Base-by-base conservation (phyloP, 2,329 filamentous ascomycete species). In the Fusarium sublunatum region DNA sequence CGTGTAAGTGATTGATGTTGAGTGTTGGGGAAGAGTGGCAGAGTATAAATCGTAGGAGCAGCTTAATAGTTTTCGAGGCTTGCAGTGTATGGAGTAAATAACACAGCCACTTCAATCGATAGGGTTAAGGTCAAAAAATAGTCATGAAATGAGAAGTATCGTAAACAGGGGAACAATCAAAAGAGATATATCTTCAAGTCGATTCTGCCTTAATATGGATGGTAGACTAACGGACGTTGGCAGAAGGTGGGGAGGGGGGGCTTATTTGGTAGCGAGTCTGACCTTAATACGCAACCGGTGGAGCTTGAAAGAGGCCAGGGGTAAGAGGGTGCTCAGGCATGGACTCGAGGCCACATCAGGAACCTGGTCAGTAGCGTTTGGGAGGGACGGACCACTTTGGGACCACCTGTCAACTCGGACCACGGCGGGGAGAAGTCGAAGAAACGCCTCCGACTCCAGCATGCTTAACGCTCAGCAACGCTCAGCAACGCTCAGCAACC, bases 361-460 rank as follows among this genome's bases (percentile, higher is more conserved):
- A 19, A 19, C 61, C 60, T 65, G 44, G 50, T 32, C 32, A 25
- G 44, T 42, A 49, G 53, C 53, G 47, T 53, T 56, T 52, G 54
- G 64, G 62, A 64, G 53, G 58, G 59, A 67, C 66, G 68, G 63
- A 65, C 64, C 51, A 68, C 57, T 48, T 61, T 56, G 51, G 58
- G 49, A 60, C 65, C 69, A 65, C 65, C 69, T 71, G 69, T 71
- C 69, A 71, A 70, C 69, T 70, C 61, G 55, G 58, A 65, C 65
- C 59, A 70, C 61, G 55, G 58, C 69, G 69, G 69, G 67, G 65
- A 58, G 56, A 53, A 65, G 36, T 58, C 58, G 52, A 68, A 68
- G 54, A 70, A 65, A 52, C 58, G 55, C 68, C 59, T 69, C 65
- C 19, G 19, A 57, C 65, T 51, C 62, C 53, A 52, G 60, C 62